A percentile compares a stretch with the other conserved stretches of the same genome.
These are phyloP conservation scores for Apiosordaria backusii DNA, from an alignment of 495 filamentous ascomycete species.

Conservation along the genomic window DNA sequence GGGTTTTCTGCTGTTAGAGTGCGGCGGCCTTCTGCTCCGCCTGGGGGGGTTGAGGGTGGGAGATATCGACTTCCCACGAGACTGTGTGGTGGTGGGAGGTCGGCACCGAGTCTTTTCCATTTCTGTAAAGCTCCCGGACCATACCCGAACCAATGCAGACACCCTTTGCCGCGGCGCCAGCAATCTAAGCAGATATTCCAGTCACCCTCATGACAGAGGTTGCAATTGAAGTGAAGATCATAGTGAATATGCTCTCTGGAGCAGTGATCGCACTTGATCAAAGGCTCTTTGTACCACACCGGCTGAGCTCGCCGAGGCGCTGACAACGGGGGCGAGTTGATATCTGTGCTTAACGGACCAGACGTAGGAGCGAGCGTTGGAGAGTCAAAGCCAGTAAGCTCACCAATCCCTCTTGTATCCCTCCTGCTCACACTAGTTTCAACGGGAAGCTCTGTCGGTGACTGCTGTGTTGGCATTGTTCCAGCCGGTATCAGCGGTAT, in stretches of 20 bases:
- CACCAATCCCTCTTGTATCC: too few species aligned
- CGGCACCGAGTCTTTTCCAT: constrained; percentile 40
- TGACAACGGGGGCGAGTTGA: constrained; percentile 17
- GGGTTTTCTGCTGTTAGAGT: constrained; percentile 63
- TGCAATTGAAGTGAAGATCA: constrained; percentile 75
- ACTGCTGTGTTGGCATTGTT: constrained; percentile 1
- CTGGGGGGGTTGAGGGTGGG: constrained; percentile 45
- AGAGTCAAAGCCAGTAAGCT: constrained; percentile 8
- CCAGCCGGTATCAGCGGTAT: background rate
- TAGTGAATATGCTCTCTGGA: constrained; percentile 67
- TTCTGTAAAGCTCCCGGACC: constrained; percentile 56
- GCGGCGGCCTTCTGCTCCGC: constrained; percentile 47
- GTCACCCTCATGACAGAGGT: constrained; percentile 60
- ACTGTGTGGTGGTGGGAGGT: constrained; percentile 58
- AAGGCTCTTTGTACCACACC: constrained; percentile 62
- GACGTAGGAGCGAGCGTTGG: constrained; percentile 19
- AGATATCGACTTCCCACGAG: constrained; percentile 64
- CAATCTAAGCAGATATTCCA: constrained; percentile 77
- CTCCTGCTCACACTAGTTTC: background rate
- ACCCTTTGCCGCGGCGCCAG: constrained; percentile 70
- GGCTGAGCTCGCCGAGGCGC: constrained; percentile 33
- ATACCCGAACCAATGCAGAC: constrained; percentile 76
- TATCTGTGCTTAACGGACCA: constrained; percentile 17
- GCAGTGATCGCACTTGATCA: constrained; percentile 68
- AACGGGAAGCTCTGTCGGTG: background rate